phyloP scores from a whole-genome alignment of 2,329 filamentous ascomycete species.

The Volutella citrinella region DNA sequence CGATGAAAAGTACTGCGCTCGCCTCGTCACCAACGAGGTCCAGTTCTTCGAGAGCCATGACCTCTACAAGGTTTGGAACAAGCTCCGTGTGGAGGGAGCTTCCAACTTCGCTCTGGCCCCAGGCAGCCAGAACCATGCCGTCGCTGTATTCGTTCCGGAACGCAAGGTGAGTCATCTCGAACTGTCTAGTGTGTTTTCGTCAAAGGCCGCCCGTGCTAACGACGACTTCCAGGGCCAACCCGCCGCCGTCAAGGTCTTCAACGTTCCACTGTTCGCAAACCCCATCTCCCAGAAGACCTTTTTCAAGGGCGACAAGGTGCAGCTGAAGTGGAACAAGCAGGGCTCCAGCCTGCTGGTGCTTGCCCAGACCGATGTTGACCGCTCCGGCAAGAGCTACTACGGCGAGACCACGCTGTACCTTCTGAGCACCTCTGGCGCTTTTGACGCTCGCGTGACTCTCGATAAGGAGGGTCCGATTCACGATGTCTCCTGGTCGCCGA shows the following conservation, averaged over 20 bases:
- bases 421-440: conserved; percentile 83
- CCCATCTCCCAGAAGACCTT: conserved; percentile 97
- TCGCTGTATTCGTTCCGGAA: conserved; percentile 94
- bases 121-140: conserved; percentile 76
- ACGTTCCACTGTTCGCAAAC: conserved; percentile 78
- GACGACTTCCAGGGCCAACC: conserved; percentile 69
- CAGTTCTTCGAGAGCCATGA: conserved; percentile 93
- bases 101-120: conserved; percentile 86
- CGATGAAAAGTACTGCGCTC: conserved; percentile 91
- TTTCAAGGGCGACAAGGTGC: conserved; percentile 98
- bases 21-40: conserved; percentile 93
- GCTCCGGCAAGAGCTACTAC: conserved; percentile 98
- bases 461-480: conserved; percentile 98
- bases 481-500: conserved; percentile 97
- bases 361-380: conserved; percentile 96
- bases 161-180: conserved; percentile 64
- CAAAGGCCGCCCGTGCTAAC: conserved; percentile 11
- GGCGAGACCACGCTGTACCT: conserved; percentile 97
- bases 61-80: conserved; percentile 87
- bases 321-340: conserved; percentile 94
- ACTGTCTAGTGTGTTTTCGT: too few relatives aligned
- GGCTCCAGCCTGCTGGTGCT: conserved; percentile 91
- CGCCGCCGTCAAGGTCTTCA: conserved; percentile 89
- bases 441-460: conserved; percentile 86
- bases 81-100: conserved; percentile 88